Evolutionary conservation across 768 basidiomycete species (phyloP).

Genomic region (Dioszegia crocea): DNA sequence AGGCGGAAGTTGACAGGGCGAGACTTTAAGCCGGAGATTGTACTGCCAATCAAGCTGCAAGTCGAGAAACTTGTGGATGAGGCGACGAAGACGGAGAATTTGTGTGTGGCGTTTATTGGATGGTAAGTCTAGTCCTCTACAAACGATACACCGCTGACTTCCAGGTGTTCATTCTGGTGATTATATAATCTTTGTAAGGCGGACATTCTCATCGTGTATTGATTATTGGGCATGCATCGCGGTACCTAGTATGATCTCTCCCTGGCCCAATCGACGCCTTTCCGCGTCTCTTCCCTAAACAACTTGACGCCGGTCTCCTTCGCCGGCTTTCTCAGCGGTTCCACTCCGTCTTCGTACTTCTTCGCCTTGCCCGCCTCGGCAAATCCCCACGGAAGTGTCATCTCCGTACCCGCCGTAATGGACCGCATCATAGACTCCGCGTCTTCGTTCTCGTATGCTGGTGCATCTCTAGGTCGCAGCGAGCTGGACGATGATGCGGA

Average conservation of each 20-base stretch:
- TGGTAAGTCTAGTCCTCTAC: slow-evolving; percentile 58
- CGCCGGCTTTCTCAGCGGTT: background rate
- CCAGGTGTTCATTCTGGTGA: slow-evolving; percentile 18
- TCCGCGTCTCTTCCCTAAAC: slow-evolving; percentile 4
- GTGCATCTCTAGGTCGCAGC: background rate
- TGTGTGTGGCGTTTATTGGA: slow-evolving; percentile 94
- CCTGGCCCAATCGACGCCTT: slow-evolving; percentile 8
- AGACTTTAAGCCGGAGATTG: slow-evolving; percentile 83
- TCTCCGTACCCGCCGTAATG: slow-evolving; percentile 3
- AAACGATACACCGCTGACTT: background rate
- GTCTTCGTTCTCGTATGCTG: background rate
- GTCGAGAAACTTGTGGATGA: slow-evolving; percentile 91
- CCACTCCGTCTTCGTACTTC: background rate
- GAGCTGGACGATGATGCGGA: background rate
- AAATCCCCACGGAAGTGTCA: slow-evolving; percentile 9
- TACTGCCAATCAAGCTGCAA: slow-evolving; percentile 70
- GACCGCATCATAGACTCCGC: slow-evolving; percentile 2
- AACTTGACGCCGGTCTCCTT: background rate
- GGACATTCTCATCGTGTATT: background rate
- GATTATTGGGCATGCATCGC: background rate
- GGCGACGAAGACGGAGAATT: slow-evolving; percentile 87
- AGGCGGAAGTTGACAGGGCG: slow-evolving; percentile 90
- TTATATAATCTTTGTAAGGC: background rate
- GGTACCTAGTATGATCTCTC: background rate
- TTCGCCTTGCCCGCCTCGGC: background rate